Evolutionary conservation across 2,329 filamentous ascomycete genomes (phyloP), one percentile per base, ranked within the genome.

Genomic region (Fulvia fulva): DNA sequence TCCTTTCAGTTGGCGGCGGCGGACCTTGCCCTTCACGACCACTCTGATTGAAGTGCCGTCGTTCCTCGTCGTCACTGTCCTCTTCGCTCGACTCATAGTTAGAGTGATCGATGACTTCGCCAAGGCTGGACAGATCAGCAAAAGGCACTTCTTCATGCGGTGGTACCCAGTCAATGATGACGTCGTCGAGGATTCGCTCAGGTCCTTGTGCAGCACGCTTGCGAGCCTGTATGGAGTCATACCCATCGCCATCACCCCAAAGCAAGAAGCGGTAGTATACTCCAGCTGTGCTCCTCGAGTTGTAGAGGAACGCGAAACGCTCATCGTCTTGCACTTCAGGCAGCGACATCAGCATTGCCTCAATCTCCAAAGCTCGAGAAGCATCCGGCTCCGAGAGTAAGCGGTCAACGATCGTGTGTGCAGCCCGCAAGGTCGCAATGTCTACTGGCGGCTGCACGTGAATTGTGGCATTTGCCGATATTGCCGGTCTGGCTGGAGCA

Each of bases 271-370:
- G 86, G 73, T 97, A 97, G 83, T 92, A 99, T 16, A 95, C 83
- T 16, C 88, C 93, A 25, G 86, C 91, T 62, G 82, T 80, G 68
- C 87, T 92, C 64, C 87, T 83, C 21, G 91, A 83, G 72, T 97
- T 88, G 87, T 90, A 99, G 5, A 99, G 80, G 89, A 92, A 99
- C 0, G 91, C 89, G 86, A 93, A 97, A 64, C 88, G 91, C 72
- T 96, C 90, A 59, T 96, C 90, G 43, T 81, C 83, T 71, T 96
- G 90, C 1, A 97, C 88, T 55, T 91, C 86, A 0, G 89, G 84
- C 19, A 90, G 82, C 51, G 87, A 88, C 94, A 97, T 97, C 6
- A 99, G 81, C 1, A 96, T 79, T 5, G 92, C 91, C 74, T 99
- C 94, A 60, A 96, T 95, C 68, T 94, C 90, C 0, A 90, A 85